Percentiles rank a stretch among this genome's conserved stretches.
Evolutionary conservation across 1,284 basidiomycete species (phyloP).

Genomic region (Inonotus obliquus): DNA sequence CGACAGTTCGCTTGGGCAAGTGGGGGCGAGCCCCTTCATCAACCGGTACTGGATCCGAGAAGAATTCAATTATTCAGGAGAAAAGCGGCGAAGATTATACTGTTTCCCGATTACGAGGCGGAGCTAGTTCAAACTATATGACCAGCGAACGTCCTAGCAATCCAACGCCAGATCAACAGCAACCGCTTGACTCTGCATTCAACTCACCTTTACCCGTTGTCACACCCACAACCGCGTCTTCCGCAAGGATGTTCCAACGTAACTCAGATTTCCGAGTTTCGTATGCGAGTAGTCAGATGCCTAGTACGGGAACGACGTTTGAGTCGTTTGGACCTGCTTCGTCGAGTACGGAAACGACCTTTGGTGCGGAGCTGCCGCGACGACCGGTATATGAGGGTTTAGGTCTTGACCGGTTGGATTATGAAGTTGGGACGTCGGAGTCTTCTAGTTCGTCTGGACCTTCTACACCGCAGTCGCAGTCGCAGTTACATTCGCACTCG

Average conservation of each 20-base stretch:
- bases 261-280: conserved; percentile 1
- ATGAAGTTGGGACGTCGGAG: neutral
- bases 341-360: conserved; percentile 1
- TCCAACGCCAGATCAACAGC: conserved; percentile 48
- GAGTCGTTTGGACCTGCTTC: conserved; percentile 1
- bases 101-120: conserved; percentile 21
- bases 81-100: neutral
- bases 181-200: conserved; percentile 37
- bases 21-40: neutral
- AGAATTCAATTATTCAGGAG: conserved; percentile 3
- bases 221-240: conserved; percentile 32
- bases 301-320: conserved; percentile 8
- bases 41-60: neutral
- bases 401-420: neutral
- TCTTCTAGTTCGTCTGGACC: neutral
- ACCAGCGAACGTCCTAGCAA: conserved; percentile 41
- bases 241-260: neutral
- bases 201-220: conserved; percentile 39
- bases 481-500: neutral
- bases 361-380: conserved; percentile 4
- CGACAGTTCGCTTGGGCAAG: conserved; percentile 23
- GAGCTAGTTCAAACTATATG: conserved; percentile 11
- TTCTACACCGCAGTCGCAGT: conserved; percentile 2
- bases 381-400: conserved; percentile 1
- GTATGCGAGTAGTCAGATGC: conserved; percentile 8